Percentiles rank a stretch among this genome's conserved stretches.
phyloP scores from a whole-genome alignment of 177 flowering plant genomes.

The Tripterygium wilfordii region DNA sequence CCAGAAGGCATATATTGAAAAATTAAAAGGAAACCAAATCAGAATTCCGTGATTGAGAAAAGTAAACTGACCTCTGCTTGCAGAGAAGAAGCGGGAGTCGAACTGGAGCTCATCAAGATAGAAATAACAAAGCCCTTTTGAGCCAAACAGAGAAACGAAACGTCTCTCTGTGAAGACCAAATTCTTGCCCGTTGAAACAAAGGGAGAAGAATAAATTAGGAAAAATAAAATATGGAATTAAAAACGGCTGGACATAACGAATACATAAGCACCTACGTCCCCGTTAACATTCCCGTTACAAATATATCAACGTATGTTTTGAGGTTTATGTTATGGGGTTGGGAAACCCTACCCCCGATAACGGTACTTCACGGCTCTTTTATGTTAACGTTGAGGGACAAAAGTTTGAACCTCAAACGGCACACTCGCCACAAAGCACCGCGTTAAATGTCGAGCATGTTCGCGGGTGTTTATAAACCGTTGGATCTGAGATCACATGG shows the following conservation, averaged over 20 bases:
- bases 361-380: slow-evolving; percentile 37
- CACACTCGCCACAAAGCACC: slow-evolving; percentile 21
- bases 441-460: slow-evolving; percentile 17
- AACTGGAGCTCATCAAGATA: slow-evolving; percentile 23
- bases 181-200: slow-evolving; percentile 60
- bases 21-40: not conserved
- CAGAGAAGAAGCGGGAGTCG: slow-evolving; percentile 36
- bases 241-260: slow-evolving; percentile 25
- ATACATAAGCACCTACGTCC: slow-evolving; percentile 40
- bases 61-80: slow-evolving; percentile 14
- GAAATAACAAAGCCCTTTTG: slow-evolving; percentile 4
- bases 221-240: slow-evolving; percentile 2
- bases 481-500: slow-evolving; percentile 10
- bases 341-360: slow-evolving; percentile 13
- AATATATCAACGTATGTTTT: no score
- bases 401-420: slow-evolving; percentile 92
- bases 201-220: slow-evolving; percentile 17
- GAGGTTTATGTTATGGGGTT: no score
- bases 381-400: slow-evolving; percentile 24
- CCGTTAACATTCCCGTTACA: slow-evolving; percentile 42
- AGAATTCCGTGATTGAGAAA: slow-evolving; percentile 1
- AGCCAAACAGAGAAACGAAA: slow-evolving; percentile 7
- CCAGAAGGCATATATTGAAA: not conserved
- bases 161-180: slow-evolving; percentile 10
- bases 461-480: slow-evolving; percentile 28